Evolutionary conservation across 495 filamentous ascomycete species (phyloP).

Genomic region (Umbilicaria muhlenbergii): DNA sequence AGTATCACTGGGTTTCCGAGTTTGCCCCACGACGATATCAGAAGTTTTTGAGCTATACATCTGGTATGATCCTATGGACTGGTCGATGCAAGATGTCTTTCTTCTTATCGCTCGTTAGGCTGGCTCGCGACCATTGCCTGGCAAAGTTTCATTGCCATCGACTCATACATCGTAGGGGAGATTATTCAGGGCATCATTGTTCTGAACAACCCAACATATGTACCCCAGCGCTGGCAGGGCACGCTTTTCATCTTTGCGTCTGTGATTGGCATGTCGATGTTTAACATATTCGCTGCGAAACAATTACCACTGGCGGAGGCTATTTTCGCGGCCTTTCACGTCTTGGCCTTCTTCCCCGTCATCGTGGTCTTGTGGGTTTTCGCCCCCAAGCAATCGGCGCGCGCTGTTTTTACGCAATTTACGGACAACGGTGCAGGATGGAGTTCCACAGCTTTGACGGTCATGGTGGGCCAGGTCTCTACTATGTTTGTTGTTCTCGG

Average conservation of each 20-base stretch:
- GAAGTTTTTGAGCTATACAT: conserved; percentile 28
- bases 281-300: conserved; percentile 17
- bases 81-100: not conserved
- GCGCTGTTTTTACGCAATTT: conserved; percentile 32
- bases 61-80: conserved; percentile 13
- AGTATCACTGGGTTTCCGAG: conserved; percentile 36
- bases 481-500: not conserved
- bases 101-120: conserved; percentile 14
- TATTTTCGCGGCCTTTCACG: conserved; percentile 26
- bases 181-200: conserved; percentile 28
- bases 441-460: conserved; percentile 32
- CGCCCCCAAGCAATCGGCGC: conserved; percentile 19
- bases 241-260: conserved; percentile 24
- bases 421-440: conserved; percentile 28
- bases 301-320: conserved; percentile 23
- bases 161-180: conserved; percentile 20
- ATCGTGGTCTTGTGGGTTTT: conserved; percentile 31
- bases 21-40: conserved; percentile 27
- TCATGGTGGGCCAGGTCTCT: conserved; percentile 26
- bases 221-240: conserved; percentile 25
- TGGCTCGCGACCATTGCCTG: conserved; percentile 46
- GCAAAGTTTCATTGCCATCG: conserved; percentile 25
- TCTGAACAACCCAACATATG: conserved; percentile 23
- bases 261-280: conserved; percentile 19
- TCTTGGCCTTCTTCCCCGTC: conserved; percentile 32